These are phyloP conservation scores for Colletotrichum karsti DNA, from an alignment of 2,329 filamentous ascomycete species.

Conservation along the genomic window DNA sequence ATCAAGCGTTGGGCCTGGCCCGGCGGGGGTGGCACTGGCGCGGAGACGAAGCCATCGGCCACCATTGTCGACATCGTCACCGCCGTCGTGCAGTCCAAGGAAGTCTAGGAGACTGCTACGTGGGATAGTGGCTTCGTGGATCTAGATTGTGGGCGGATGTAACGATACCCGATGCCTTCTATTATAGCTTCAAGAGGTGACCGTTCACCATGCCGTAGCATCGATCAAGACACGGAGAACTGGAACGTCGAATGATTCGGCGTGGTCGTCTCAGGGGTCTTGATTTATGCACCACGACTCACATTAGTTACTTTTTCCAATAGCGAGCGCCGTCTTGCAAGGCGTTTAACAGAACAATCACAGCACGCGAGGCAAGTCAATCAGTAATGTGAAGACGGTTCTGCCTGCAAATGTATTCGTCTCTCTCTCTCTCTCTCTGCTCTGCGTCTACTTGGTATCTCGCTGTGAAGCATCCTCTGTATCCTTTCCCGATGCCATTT, in stretches of 20 bases:
- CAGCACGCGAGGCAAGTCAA: too few relatives aligned
- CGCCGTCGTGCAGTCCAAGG: conserved; percentile 21
- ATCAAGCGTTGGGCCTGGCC: conserved; percentile 42
- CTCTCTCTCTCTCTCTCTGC: too few relatives aligned
- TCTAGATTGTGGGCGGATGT: too few relatives aligned
- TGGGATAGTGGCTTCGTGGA: too few relatives aligned
- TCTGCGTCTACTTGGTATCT: not conserved
- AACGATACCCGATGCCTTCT: not conserved
- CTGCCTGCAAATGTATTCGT: not conserved
- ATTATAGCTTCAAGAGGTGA: not conserved
- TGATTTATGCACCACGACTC: too few relatives aligned
- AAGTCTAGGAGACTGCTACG: conserved; percentile 16
- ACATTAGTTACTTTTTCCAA: too few relatives aligned
- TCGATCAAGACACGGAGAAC: too few relatives aligned
- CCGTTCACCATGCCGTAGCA: not conserved
- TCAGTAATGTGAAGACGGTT: too few relatives aligned
- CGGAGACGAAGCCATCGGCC: not conserved
- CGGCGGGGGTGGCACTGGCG: conserved; percentile 8
- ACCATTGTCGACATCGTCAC: conserved; percentile 13
- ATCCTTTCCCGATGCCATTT: not conserved
- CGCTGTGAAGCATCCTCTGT: conserved; percentile 22
- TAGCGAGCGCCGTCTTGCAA: too few relatives aligned
- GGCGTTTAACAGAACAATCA: too few relatives aligned
- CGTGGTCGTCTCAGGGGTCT: too few relatives aligned
- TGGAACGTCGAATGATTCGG: too few relatives aligned